Conservation (phyloP, 2,329 filamentous ascomycete species). For the Talaromyces sp. region DNA sequence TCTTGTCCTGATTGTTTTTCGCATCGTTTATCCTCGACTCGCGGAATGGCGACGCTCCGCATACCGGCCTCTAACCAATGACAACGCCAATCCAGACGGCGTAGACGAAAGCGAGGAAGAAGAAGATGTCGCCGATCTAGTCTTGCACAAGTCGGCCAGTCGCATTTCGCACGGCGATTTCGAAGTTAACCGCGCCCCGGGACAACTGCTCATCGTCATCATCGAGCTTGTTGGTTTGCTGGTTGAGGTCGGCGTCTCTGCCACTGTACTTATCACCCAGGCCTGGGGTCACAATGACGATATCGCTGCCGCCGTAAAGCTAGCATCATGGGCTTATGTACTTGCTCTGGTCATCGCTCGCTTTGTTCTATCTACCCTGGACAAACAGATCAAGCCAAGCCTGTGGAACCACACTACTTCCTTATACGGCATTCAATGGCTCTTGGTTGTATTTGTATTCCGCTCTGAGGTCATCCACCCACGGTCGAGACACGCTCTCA, state of each 20-base stretch:
- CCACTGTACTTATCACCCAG: slow-evolving; percentile 57
- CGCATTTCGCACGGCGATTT: slow-evolving; percentile 45
- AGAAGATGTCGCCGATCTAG: slow-evolving; percentile 51
- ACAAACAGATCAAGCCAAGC: slow-evolving; percentile 63
- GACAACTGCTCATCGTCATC: slow-evolving; percentile 63
- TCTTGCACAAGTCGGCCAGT: slow-evolving; percentile 51
- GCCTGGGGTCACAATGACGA: slow-evolving; percentile 56
- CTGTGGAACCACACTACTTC: slow-evolving; percentile 90
- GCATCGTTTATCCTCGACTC: slow-evolving; percentile 51
- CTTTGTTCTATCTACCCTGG: slow-evolving; percentile 55
- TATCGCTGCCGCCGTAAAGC: slow-evolving; percentile 59
- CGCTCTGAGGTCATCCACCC: slow-evolving; percentile 81
- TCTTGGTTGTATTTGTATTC: slow-evolving; percentile 70
- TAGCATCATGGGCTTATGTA: slow-evolving; percentile 77
- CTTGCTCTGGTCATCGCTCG: slow-evolving; percentile 68
- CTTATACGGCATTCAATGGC: slow-evolving; percentile 79
- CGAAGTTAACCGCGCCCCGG: slow-evolving; percentile 70
- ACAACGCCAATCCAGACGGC: slow-evolving; percentile 24
- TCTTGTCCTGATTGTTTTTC: slow-evolving; percentile 58
- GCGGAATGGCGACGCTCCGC: slow-evolving; percentile 50
- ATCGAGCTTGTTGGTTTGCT: slow-evolving; percentile 72
- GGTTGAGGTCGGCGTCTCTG: slow-evolving; percentile 65
- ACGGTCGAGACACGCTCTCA: slow-evolving; percentile 56
- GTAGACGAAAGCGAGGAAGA: slow-evolving; percentile 46
- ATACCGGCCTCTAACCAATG: slow-evolving; percentile 48